phyloP scores from a whole-genome alignment of 495 filamentous ascomycete genomes.

The Podospora appendiculata region DNA sequence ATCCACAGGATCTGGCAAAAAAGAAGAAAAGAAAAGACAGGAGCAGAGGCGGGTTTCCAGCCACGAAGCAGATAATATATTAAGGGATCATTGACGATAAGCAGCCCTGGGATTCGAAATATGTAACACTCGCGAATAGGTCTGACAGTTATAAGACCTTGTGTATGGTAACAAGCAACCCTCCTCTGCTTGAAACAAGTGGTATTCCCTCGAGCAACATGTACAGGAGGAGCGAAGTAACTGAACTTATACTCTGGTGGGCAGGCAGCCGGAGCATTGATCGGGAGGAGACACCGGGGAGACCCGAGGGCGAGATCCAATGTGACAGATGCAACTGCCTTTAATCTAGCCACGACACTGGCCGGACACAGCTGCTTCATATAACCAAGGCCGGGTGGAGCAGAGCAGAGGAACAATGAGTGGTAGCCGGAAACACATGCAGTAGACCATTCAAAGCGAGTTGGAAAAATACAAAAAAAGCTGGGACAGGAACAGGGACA shows the following conservation, averaged over 20 bases:
- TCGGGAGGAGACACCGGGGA: too few relatives aligned
- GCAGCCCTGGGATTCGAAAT: conserved; percentile 7
- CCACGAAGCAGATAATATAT: neutral
- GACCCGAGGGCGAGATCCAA: too few relatives aligned
- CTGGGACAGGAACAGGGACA: conserved; percentile 5
- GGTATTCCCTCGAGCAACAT: neutral
- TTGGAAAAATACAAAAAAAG: neutral
- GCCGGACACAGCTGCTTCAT: too few relatives aligned
- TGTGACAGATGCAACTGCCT: too few relatives aligned
- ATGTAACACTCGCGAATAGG: conserved; percentile 13
- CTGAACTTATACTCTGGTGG: too few relatives aligned
- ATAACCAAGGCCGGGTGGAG: too few relatives aligned
- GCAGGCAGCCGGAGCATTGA: too few relatives aligned
- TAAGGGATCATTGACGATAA: neutral
- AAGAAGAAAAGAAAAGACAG: too few relatives aligned
- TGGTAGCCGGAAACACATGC: too few relatives aligned
- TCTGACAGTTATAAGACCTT: conserved; percentile 5
- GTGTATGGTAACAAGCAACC: conserved; percentile 15
- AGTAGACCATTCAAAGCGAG: neutral
- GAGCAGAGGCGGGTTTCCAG: neutral
- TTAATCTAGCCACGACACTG: too few relatives aligned
- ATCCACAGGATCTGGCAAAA: too few relatives aligned
- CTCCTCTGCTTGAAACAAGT: neutral
- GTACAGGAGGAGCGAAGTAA: neutral
- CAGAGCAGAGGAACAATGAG: too few relatives aligned